These are phyloP conservation scores for Candida dajiaensis DNA, from an alignment of 805 yeast genomes.

Conservation along the genomic window DNA sequence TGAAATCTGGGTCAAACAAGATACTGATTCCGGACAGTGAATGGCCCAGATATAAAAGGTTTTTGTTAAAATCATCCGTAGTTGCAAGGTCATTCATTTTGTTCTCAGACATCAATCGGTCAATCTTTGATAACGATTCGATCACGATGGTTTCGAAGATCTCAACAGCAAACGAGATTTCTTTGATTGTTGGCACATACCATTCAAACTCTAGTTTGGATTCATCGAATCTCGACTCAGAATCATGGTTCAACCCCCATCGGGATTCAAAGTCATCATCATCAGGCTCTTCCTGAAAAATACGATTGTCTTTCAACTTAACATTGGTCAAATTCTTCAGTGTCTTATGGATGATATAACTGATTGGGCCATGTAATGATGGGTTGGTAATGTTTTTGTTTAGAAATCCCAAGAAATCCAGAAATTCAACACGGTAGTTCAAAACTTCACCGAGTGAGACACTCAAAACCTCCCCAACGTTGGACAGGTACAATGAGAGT, in stretches of 20 bases:
- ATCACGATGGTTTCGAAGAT: constrained; percentile 46
- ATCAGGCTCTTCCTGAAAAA: constrained; percentile 42
- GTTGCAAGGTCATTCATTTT: constrained; percentile 23
- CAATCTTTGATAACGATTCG: constrained; percentile 38
- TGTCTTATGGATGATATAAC: constrained; percentile 62
- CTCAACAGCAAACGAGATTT: constrained; percentile 54
- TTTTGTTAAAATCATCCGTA: constrained; percentile 50
- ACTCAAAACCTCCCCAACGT: constrained; percentile 64
- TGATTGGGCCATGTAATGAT: constrained; percentile 49
- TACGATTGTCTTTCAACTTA: constrained; percentile 48
- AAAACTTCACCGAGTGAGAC: constrained; percentile 55
- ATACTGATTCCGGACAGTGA: constrained; percentile 64
- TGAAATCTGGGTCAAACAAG: constrained; percentile 67
- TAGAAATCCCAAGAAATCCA: constrained; percentile 28
- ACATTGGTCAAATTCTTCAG: constrained; percentile 59
- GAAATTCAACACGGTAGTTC: constrained; percentile 37
- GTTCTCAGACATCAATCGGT: constrained; percentile 24
- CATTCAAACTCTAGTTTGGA: constrained; percentile 58
- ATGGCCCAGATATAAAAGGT: constrained; percentile 52
- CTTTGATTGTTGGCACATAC: constrained; percentile 61
- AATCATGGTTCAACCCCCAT: constrained; percentile 76
- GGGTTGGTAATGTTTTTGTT: constrained; percentile 37
- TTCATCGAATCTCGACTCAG: constrained; percentile 39
- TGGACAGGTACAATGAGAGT: constrained; percentile 62
- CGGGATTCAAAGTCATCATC: constrained; percentile 33